A percentile compares a stretch with the other conserved stretches of the same genome.
phyloP scores from a whole-genome alignment of 352 stramenopile genomes.

The Phytophthora nicotianae region DNA sequence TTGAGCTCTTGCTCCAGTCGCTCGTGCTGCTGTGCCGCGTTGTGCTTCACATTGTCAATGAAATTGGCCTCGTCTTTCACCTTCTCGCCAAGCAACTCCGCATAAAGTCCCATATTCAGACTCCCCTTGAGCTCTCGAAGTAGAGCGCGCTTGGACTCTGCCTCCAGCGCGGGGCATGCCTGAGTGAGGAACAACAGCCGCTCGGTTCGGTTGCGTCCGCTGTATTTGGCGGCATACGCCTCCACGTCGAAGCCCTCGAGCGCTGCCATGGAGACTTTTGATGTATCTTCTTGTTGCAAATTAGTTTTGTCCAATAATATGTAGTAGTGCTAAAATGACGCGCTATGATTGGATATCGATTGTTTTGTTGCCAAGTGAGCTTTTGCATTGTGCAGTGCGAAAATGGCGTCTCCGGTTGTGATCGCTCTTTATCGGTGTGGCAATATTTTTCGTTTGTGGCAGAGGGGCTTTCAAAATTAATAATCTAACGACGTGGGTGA shows the following conservation, averaged over 20 bases:
- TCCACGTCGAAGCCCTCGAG: conserved; percentile 80
- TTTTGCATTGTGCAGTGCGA: not conserved
- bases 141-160: conserved; percentile 55
- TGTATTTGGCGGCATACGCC: conserved; percentile 84
- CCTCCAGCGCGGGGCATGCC: conserved; percentile 44
- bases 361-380: not conserved
- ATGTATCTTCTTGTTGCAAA: conserved; percentile 10
- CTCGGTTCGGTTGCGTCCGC: conserved; percentile 74
- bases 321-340: not conserved
- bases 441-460: not conserved
- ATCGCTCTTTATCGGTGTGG: conserved; percentile 39
- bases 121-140: conserved; percentile 66
- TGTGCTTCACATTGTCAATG: conserved; percentile 73
- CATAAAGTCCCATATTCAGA: conserved; percentile 76
- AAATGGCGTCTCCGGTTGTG: conserved; percentile 33
- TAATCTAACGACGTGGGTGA: conserved; percentile 1
- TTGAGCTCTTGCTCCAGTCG: conserved; percentile 89
- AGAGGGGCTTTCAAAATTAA: conserved; percentile 12
- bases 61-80: conserved; percentile 44
- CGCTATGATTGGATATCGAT: conserved; percentile 7
- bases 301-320: not conserved
- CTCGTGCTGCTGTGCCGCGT: conserved; percentile 71
- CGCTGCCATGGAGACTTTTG: conserved; percentile 14
- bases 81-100: conserved; percentile 62
- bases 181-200: conserved; percentile 77